These are phyloP conservation scores for Sorghum bicolor DNA, from an alignment of 176 grass and related monocot genomes.

Conservation along the genomic window DNA sequence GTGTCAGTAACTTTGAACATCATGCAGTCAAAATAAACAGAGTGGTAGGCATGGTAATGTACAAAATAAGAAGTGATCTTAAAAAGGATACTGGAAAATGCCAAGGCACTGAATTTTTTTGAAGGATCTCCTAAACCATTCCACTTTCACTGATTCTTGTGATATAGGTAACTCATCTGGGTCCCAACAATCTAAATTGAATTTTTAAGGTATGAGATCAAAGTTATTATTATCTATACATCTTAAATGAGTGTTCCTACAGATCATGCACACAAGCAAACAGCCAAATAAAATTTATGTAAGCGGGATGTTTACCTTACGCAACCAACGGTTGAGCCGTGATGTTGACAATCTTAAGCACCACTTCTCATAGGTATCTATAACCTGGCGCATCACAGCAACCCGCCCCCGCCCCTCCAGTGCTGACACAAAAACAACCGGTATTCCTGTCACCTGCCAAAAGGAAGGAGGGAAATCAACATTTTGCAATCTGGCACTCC, in stretches of 20 bases:
- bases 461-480: neutral
- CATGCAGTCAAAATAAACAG: neutral
- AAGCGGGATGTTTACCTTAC: constrained; percentile 58
- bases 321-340: constrained; percentile 86
- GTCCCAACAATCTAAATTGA: constrained; percentile 11
- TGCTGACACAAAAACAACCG: constrained; percentile 95
- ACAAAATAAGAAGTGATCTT: neutral
- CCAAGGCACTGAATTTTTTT: neutral
- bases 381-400: constrained; percentile 77
- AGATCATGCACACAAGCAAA: neutral
- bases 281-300: neutral
- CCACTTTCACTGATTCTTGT: neutral
- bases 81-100: neutral
- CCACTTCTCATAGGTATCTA: constrained; percentile 88
- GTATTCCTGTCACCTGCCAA: constrained; percentile 82
- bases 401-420: constrained; percentile 71
- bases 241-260: neutral
- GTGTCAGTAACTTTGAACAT: constrained; percentile 9
- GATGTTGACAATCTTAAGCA: constrained; percentile 90
- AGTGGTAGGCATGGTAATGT: neutral
- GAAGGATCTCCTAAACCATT: neutral
- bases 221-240: constrained; percentile 3
- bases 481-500: neutral
- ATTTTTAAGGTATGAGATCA: neutral
- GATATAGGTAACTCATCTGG: neutral